phyloP scores from a whole-genome alignment of 225 moss, liverwort and hornwort genomes.

The Bryum argenteum region DNA sequence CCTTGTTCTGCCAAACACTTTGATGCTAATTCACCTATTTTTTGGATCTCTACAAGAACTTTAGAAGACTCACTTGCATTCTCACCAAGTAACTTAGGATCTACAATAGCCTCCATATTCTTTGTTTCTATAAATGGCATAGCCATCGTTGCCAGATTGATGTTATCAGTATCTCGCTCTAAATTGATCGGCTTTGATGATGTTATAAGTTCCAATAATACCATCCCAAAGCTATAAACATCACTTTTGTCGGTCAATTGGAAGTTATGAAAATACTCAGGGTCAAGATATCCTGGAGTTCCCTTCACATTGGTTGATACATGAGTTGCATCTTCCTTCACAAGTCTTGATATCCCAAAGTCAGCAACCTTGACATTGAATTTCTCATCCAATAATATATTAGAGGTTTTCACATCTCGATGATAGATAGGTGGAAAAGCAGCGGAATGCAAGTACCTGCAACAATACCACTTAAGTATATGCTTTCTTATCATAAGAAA shows the following conservation, averaged over 20 bases:
- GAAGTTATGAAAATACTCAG: conserved; percentile 49
- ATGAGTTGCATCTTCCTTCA: conserved; percentile 43
- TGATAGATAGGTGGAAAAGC: conserved; percentile 52
- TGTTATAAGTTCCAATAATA: conserved; percentile 58
- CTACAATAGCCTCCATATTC: not conserved
- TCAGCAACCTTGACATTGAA: conserved; percentile 66
- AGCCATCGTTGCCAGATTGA: not conserved
- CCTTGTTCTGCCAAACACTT: not conserved
- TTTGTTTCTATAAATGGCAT: not conserved
- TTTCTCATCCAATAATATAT: conserved; percentile 54
- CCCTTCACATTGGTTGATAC: conserved; percentile 46
- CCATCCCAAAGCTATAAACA: conserved; percentile 69
- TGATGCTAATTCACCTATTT: not conserved
- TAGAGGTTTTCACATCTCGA: conserved; percentile 57
- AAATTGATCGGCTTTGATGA: not conserved
- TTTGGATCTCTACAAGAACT: not conserved
- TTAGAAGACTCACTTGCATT: not conserved
- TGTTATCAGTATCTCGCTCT: not conserved
- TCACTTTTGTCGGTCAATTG: conserved; percentile 57
- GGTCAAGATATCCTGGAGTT: conserved; percentile 50
- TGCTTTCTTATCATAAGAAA: too few species aligned
- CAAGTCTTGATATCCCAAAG: conserved; percentile 65
- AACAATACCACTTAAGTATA: too few species aligned
- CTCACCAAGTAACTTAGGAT: not conserved
- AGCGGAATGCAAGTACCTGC: conserved; percentile 46